Evolutionary conservation across 805 yeast genomes (phyloP).

Genomic region (Kodamaea nitidulidarum): DNA sequence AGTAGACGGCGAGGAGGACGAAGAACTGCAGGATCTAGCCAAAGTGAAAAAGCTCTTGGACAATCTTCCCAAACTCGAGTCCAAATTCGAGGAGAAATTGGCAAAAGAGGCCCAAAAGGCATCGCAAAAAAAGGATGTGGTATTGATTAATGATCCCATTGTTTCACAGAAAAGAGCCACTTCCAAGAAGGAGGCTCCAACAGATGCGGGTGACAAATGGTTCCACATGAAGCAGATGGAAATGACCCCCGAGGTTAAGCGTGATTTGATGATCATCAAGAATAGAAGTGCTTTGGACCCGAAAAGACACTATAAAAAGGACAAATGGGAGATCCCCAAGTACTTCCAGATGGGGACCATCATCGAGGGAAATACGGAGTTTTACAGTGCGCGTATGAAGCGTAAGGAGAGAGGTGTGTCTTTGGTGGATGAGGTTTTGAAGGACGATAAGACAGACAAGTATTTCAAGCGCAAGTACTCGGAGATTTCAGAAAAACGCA

Average conservation of each 20-base stretch:
- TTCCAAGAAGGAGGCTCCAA: slow-evolving; percentile 13
- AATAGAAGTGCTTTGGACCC: slow-evolving; percentile 93
- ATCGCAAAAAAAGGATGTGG: slow-evolving; percentile 20
- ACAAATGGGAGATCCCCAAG: slow-evolving; percentile 71
- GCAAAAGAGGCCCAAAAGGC: slow-evolving; percentile 13
- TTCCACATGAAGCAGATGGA: slow-evolving; percentile 75
- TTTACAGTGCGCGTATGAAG: slow-evolving; percentile 60
- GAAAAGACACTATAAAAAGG: slow-evolving; percentile 89
- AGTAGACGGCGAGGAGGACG: slow-evolving; percentile 5
- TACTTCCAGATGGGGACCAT: slow-evolving; percentile 87
- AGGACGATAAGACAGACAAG: slow-evolving; percentile 61
- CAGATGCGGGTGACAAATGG: slow-evolving; percentile 63
- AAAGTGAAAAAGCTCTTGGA: slow-evolving; percentile 15
- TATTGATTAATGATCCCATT: slow-evolving; percentile 47
- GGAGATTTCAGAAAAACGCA: slow-evolving; percentile 66
- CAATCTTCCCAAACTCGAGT: slow-evolving; percentile 29
- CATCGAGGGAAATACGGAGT: slow-evolving; percentile 77
- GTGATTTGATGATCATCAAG: slow-evolving; percentile 74
- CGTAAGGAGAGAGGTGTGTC: slow-evolving; percentile 73
- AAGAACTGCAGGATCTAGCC: slow-evolving; percentile 15
- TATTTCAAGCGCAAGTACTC: slow-evolving; percentile 82
- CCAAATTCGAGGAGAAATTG: slow-evolving; percentile 23
- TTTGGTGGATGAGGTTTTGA: slow-evolving; percentile 76
- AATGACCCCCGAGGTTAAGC: slow-evolving; percentile 62
- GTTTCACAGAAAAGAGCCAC: slow-evolving; percentile 16